These are phyloP conservation scores for Hanseniaspora lindneri DNA, from an alignment of 805 yeast genomes.

Conservation along the genomic window DNA sequence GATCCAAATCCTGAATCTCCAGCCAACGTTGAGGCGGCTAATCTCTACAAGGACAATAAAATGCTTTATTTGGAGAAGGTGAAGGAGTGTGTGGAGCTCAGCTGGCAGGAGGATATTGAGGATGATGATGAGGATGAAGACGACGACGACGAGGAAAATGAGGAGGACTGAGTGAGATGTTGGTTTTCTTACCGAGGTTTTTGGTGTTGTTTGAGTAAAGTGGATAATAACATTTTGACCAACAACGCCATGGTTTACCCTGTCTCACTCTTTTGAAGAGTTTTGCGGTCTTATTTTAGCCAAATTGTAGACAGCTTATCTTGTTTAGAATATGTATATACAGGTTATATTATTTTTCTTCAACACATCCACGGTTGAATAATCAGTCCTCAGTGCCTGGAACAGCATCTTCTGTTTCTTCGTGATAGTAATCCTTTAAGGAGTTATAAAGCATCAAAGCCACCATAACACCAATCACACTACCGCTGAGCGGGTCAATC, in stretches of 20 bases:
- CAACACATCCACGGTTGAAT: too few species aligned
- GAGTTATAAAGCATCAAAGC: conserved; percentile 7
- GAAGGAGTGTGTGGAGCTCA: conserved; percentile 84
- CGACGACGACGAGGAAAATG: conserved; percentile 28
- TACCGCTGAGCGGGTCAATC: conserved; percentile 29
- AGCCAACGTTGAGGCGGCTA: conserved; percentile 96
- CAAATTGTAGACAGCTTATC: too few species aligned
- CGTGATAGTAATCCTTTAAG: conserved; percentile 1
- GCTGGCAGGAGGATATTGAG: conserved; percentile 74
- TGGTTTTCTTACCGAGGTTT: neutral
- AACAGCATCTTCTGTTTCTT: conserved; percentile 26
- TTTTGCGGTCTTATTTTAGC: too few species aligned
- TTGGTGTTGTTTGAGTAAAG: neutral
- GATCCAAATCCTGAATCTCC: conserved; percentile 96
- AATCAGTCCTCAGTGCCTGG: neutral
- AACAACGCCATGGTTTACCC: too few species aligned
- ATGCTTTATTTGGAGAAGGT: conserved; percentile 86
- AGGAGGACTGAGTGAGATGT: neutral
- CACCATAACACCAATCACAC: conserved; percentile 17
- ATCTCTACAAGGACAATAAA: conserved; percentile 85
- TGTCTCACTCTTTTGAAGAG: too few species aligned
- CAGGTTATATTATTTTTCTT: too few species aligned
- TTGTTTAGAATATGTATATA: too few species aligned
- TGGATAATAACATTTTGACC: too few species aligned
- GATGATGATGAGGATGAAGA: conserved; percentile 32